Evolutionary conservation across 495 filamentous ascomycete genomes (phyloP).

Genomic region (Lasiosphaeria hispida): DNA sequence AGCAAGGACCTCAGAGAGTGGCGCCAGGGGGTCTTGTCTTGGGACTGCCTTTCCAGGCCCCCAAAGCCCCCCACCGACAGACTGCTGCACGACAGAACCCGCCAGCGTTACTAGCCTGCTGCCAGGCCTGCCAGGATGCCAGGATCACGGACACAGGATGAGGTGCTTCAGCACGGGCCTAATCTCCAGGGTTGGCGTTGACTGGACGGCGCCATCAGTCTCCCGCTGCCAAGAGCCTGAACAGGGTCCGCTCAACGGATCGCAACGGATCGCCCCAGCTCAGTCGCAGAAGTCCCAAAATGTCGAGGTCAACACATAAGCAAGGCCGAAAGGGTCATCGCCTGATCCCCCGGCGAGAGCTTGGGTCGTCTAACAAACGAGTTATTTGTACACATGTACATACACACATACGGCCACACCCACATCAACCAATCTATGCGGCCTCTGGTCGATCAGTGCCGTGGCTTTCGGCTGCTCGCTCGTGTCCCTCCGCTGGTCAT

Average conservation of each 20-base stretch:
- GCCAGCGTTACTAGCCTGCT: not conserved
- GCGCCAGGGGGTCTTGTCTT: slow-evolving; percentile 3
- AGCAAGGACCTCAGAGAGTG: not conserved
- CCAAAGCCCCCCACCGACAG: slow-evolving; percentile 12
- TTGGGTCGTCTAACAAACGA: slow-evolving; percentile 1
- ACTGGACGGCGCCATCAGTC: not conserved
- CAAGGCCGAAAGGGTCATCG: not conserved
- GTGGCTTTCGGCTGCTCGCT: not conserved
- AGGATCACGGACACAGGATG: not conserved
- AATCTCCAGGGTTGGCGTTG: slow-evolving; percentile 1
- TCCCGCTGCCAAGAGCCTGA: slow-evolving; percentile 2
- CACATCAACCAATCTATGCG: slow-evolving; percentile 16
- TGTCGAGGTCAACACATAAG: not conserved
- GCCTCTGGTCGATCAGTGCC: slow-evolving; percentile 6
- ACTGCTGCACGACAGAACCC: slow-evolving; percentile 11
- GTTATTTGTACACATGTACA: not conserved
- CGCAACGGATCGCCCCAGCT: slow-evolving; percentile 6
- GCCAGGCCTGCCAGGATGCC: slow-evolving; percentile 2
- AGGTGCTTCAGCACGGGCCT: slow-evolving; percentile 5
- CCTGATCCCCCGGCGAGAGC: not conserved
- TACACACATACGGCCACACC: not conserved
- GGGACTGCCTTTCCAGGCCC: not conserved
- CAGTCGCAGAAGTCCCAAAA: slow-evolving; percentile 10
- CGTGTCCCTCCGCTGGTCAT: not conserved
- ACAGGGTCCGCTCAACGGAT: slow-evolving; percentile 6